A percentile compares a stretch with the other conserved stretches of the same genome.
Evolutionary conservation across 371 early-diverging fungal species (phyloP).

Genomic region (Rhizopus delemar): DNA sequence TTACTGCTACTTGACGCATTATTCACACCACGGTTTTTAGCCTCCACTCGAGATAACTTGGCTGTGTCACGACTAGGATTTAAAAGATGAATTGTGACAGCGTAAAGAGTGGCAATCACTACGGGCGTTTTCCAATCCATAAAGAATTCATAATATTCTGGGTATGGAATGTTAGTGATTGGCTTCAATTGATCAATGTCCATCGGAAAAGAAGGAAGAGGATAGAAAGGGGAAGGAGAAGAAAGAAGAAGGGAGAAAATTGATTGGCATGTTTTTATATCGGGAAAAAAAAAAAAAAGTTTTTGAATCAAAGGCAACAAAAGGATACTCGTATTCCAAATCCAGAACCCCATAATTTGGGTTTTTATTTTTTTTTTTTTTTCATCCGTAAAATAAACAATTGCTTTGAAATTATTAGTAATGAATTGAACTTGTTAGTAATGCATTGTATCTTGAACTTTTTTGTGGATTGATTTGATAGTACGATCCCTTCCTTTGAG

Average conservation of each 20-base stretch:
- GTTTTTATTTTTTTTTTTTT: not conserved
- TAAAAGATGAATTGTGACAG: constrained; percentile 49
- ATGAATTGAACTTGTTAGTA: too few relatives aligned
- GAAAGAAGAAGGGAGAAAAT: constrained; percentile 7
- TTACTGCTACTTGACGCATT: constrained; percentile 37
- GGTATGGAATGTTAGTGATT: constrained; percentile 60
- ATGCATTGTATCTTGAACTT: too few relatives aligned
- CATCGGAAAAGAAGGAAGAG: constrained; percentile 8
- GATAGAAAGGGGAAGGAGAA: not conserved
- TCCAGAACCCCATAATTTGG: not conserved
- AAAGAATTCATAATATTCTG: constrained; percentile 64
- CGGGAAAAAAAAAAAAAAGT: too few relatives aligned
- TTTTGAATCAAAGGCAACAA: too few relatives aligned
- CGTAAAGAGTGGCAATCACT: constrained; percentile 62
- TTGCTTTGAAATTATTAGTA: too few relatives aligned
- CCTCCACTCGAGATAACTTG: constrained; percentile 57
- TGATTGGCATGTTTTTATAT: not conserved
- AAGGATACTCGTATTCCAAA: not conserved
- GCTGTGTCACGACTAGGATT: constrained; percentile 59
- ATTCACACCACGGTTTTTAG: constrained; percentile 50
- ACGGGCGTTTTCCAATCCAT: constrained; percentile 80
- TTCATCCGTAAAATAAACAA: too few relatives aligned
- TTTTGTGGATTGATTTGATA: too few relatives aligned
- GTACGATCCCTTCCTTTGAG: too few relatives aligned
- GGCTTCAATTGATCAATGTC: constrained; percentile 36